Evolutionary conservation across 768 basidiomycete genomes (phyloP), one percentile per base, ranked within the genome.

Genomic region (Candolleomyces eurysporus): DNA sequence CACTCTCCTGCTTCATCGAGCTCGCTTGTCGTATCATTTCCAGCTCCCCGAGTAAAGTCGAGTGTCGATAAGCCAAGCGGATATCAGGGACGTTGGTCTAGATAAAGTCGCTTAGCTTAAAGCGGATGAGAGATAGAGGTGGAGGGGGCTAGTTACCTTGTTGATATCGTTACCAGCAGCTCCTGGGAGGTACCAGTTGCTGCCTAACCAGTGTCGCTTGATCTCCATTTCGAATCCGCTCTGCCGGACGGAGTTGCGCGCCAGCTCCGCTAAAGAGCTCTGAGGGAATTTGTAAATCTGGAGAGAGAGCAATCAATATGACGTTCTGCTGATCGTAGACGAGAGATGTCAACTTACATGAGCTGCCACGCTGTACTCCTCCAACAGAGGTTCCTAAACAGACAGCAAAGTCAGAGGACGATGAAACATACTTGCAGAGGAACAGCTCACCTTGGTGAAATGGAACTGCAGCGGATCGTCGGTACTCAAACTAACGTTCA

Each of bases 201-300:
- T 85, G 0, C 97, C 97, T 3, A 99, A 79, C 94, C 94, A 96
- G 71, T 92, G 94, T 10, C 92, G 88, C 77, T 98, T 98, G 68
- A 98, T 73, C 72, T 96, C 91, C 95, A 98, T 98, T 76, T 99
- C 97, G 71, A 98, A 98, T 1, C 97, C 97, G 68, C 92, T 94
- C 72, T 98, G 97, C 50, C 91, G 80, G 36, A 98, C 97, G 0
- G 94, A 96, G 76, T 99, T 99, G 48, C 97, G 88, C n/a, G 97
- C 97, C 11, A 99, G 84, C 74, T 99, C 97, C 13, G 96, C 97
- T 61, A 99, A 79, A 0, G 92, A 94, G 65, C 90, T 92, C 72
- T 94, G 96, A 0, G 96, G 92, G 56, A 98, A 77, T 75, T 98
- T 98, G 76, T 98, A 97, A 61, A 99, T 98, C 89, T 97, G 60